Conservation (phyloP, 441 rosid genomes). For the Eugenia klotzschiana region DNA sequence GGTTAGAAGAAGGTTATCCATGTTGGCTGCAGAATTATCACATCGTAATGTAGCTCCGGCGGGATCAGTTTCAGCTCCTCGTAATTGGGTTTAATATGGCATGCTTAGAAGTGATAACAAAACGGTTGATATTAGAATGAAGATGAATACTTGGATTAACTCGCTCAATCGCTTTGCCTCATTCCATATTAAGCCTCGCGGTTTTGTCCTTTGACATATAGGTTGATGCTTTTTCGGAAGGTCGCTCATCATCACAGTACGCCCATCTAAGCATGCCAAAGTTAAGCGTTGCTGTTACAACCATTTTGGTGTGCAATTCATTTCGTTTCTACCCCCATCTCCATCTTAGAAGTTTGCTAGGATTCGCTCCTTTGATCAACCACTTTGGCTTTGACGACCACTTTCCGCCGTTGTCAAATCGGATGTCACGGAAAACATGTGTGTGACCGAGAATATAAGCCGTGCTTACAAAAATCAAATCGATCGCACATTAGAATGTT, state of each 20-base stretch:
- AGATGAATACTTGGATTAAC: not conserved
- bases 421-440: too few species aligned
- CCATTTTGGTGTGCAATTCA: too few species aligned
- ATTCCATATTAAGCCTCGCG: too few species aligned
- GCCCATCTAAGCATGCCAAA: rapidly evolving
- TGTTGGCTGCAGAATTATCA: not conserved
- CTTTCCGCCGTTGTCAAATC: too few species aligned
- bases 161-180: too few species aligned
- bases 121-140: not conserved
- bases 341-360: not conserved
- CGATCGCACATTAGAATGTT: not conserved
- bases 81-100: not conserved
- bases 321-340: too few species aligned
- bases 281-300: too few species aligned
- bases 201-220: too few species aligned
- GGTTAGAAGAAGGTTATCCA: not conserved
- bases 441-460: too few species aligned
- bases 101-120: not conserved
- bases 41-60: not conserved
- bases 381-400: too few species aligned
- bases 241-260: too few species aligned
- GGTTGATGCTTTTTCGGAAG: too few species aligned
- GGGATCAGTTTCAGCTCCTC: not conserved
- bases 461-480: not conserved
- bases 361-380: not conserved